Evolutionary conservation across 225 moss, liverwort and hornwort species (phyloP).

Genomic region (Rhytidiadelphus loreus): DNA sequence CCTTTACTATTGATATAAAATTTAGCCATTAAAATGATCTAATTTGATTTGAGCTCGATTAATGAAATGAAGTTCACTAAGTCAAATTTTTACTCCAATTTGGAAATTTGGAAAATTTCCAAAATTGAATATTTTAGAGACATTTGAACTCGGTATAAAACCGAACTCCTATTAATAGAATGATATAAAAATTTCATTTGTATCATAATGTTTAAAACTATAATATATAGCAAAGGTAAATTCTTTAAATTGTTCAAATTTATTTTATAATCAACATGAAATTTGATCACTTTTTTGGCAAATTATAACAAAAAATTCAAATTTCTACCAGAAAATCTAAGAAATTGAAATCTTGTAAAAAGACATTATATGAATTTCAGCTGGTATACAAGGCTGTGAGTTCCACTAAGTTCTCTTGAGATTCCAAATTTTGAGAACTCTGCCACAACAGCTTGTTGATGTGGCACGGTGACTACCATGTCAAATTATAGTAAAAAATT

Average conservation of each 20-base stretch:
- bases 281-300: too few relatives aligned
- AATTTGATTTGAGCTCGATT: background rate
- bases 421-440: too few relatives aligned
- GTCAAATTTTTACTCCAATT: background rate
- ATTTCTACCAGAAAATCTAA: accelerated
- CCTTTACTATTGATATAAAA: too few relatives aligned
- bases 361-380: too few relatives aligned
- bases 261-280: background rate
- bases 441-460: too few relatives aligned
- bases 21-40: background rate
- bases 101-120: accelerated
- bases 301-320: background rate
- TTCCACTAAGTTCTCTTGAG: too few relatives aligned
- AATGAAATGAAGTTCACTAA: background rate
- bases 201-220: background rate
- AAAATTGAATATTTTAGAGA: background rate
- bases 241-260: accelerated
- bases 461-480: too few relatives aligned
- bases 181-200: background rate
- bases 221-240: background rate
- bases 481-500: too few relatives aligned
- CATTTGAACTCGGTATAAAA: too few relatives aligned
- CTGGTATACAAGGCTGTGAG: too few relatives aligned
- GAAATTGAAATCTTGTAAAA: too few relatives aligned
- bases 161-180: background rate